Evolutionary conservation across 176 grass and related monocot species (phyloP).

Genomic region (Oryza longistaminata): DNA sequence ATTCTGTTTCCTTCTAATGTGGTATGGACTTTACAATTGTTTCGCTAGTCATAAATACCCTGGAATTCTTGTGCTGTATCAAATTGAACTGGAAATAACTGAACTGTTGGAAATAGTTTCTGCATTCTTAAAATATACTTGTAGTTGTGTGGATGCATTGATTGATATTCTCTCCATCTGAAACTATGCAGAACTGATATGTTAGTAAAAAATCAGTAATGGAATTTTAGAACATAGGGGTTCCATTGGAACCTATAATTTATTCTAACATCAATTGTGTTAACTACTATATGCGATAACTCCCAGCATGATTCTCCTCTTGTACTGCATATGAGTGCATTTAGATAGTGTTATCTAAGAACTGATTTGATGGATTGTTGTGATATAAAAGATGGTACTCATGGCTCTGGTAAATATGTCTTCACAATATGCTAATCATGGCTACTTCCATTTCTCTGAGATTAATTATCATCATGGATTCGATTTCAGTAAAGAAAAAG

Average conservation of each 20-base stretch:
- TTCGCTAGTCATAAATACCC: constrained; percentile 15
- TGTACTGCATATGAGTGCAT: neutral
- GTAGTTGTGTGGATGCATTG: neutral
- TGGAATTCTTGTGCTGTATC: neutral
- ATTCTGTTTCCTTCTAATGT: neutral
- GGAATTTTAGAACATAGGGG: neutral
- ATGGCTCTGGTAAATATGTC: neutral
- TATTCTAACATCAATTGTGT: neutral
- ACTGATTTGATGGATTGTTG: neutral
- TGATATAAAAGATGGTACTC: neutral
- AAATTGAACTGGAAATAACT: neutral
- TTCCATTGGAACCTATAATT: neutral
- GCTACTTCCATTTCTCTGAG: neutral
- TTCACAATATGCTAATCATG: neutral
- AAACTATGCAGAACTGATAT: neutral
- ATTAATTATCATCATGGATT: neutral
- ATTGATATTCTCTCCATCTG: constrained; percentile 3
- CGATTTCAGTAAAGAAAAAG: no score
- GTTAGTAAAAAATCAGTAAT: neutral
- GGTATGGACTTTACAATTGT: neutral
- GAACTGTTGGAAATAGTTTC: neutral
- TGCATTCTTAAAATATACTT: constrained; percentile 8
- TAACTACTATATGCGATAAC: neutral
- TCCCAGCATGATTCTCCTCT: neutral
- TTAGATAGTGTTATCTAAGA: neutral